A percentile compares a stretch with the other conserved stretches of the same genome.
phyloP scores from a whole-genome alignment of 2,329 filamentous ascomycete genomes.

The Aplosporella prunicola region DNA sequence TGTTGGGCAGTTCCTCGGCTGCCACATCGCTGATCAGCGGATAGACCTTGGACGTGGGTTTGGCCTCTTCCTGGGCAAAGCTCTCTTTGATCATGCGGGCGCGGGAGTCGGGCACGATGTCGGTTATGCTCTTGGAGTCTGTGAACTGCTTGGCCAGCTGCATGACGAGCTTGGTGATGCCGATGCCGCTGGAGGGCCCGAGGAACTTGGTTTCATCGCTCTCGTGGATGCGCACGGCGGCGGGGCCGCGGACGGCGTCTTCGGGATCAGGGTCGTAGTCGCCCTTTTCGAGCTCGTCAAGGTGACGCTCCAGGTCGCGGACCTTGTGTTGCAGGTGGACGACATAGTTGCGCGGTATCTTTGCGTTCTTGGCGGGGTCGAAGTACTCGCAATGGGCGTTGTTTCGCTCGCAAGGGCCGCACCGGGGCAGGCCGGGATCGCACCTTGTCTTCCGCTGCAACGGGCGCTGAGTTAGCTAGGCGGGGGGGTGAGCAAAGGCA shows the following conservation, averaged over 20 bases:
- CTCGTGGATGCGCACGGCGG: conserved; percentile 74
- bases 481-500: conserved; percentile 2
- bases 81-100: conserved; percentile 60
- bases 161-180: conserved; percentile 91
- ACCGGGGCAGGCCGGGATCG: conserved; percentile 84
- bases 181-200: conserved; percentile 88
- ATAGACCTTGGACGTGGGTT: conserved; percentile 70
- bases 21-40: conserved; percentile 81
- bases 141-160: conserved; percentile 92
- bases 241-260: conserved; percentile 77
- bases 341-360: conserved; percentile 85
- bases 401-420: conserved; percentile 83
- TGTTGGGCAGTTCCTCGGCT: conserved; percentile 64
- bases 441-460: conserved; percentile 85
- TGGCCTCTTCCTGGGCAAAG: conserved; percentile 53
- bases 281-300: conserved; percentile 69
- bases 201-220: conserved; percentile 84
- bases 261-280: conserved; percentile 63
- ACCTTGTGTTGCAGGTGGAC: conserved; percentile 84
- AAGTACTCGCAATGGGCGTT: conserved; percentile 92
- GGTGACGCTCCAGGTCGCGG: conserved; percentile 68
- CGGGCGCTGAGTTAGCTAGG: conserved; percentile 12
- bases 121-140: conserved; percentile 80
- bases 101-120: conserved; percentile 72
- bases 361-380: conserved; percentile 76